These are phyloP conservation scores for Cutaneotrichosporon cavernicola DNA, from an alignment of 1,284 basidiomycete species.

Conservation along the genomic window DNA sequence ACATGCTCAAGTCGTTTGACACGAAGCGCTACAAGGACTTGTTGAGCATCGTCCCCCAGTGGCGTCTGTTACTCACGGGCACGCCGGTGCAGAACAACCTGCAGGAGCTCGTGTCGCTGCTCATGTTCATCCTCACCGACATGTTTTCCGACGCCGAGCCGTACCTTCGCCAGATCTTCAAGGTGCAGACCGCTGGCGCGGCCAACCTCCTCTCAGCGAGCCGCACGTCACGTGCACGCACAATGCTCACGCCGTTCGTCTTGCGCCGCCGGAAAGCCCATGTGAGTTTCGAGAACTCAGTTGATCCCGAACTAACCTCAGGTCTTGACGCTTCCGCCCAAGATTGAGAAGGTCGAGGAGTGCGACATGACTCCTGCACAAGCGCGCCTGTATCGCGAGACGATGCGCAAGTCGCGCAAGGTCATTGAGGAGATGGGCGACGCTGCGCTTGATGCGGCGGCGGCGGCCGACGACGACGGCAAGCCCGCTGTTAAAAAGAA, in stretches of 20 bases:
- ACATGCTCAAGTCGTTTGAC: conserved; percentile 94
- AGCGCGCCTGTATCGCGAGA: conserved; percentile 77
- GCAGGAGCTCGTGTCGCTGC: conserved; percentile 93
- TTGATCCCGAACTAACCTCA: conserved; percentile 45
- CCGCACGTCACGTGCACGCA: conserved; percentile 89
- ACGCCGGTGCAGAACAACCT: conserved; percentile 80
- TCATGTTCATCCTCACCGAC: conserved; percentile 96
- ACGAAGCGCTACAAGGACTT: conserved; percentile 91
- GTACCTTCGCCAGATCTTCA: conserved; percentile 90
- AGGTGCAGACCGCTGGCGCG: conserved; percentile 68
- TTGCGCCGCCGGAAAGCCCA: conserved; percentile 91
- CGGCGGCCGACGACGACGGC: conserved; percentile 40
- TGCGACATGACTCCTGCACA: conserved; percentile 89
- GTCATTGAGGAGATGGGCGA: conserved; percentile 68
- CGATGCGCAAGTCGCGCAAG: conserved; percentile 78
- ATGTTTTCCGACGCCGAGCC: conserved; percentile 75
- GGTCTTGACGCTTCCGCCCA: conserved; percentile 87
- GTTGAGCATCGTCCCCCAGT: conserved; percentile 77
- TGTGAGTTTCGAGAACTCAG: conserved; percentile 51
- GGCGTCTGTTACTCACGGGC: conserved; percentile 91
- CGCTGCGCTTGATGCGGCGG: conserved; percentile 39
- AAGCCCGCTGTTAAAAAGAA: conserved; percentile 52
- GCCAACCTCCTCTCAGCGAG: conserved; percentile 83
- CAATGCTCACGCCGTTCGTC: conserved; percentile 99
- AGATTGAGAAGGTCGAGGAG: conserved; percentile 88